A percentile compares a stretch with the other conserved stretches of the same genome.
Conservation (phyloP, 1,284 basidiomycete genomes). For the Rugiboletus extremiorientalis region DNA sequence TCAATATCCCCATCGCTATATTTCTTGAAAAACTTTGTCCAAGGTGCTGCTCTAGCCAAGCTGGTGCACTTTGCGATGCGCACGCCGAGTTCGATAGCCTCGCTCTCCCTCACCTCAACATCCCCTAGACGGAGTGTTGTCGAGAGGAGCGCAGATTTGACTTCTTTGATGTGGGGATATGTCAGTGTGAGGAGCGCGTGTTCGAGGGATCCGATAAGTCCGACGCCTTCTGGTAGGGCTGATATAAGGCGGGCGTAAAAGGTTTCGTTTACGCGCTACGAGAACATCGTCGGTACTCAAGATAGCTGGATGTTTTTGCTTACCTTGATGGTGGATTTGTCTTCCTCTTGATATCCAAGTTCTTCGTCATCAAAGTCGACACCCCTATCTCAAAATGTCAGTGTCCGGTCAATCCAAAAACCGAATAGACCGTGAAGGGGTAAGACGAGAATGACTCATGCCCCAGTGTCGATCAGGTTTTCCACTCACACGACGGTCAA, state of each 20-base stretch:
- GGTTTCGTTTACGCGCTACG: slow-evolving; percentile 71
- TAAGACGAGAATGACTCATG: neutral
- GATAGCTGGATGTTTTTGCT: neutral
- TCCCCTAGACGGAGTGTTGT: slow-evolving; percentile 79
- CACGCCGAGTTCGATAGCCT: slow-evolving; percentile 76
- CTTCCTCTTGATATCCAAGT: slow-evolving; percentile 59
- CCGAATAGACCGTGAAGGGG: neutral
- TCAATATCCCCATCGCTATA: slow-evolving; percentile 30
- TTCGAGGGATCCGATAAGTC: slow-evolving; percentile 68
- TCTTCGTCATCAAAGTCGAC: slow-evolving; percentile 85
- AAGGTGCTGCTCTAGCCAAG: slow-evolving; percentile 67
- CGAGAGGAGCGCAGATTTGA: slow-evolving; percentile 63
- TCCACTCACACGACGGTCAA: slow-evolving; percentile 65
- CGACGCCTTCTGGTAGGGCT: slow-evolving; percentile 41
- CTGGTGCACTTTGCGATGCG: slow-evolving; percentile 86
- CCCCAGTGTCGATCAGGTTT: neutral
- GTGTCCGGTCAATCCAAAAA: neutral
- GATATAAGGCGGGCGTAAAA: slow-evolving; percentile 66
- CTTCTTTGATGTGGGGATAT: slow-evolving; percentile 67
- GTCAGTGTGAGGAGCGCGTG: slow-evolving; percentile 67
- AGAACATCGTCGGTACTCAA: slow-evolving; percentile 2
- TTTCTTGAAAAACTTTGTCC: slow-evolving; percentile 71
- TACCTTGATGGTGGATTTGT: slow-evolving; percentile 74
- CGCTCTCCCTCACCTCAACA: slow-evolving; percentile 56
- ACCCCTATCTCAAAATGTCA: slow-evolving; percentile 50